phyloP scores from a whole-genome alignment of 306 rosid species.

The Vicia faba region DNA sequence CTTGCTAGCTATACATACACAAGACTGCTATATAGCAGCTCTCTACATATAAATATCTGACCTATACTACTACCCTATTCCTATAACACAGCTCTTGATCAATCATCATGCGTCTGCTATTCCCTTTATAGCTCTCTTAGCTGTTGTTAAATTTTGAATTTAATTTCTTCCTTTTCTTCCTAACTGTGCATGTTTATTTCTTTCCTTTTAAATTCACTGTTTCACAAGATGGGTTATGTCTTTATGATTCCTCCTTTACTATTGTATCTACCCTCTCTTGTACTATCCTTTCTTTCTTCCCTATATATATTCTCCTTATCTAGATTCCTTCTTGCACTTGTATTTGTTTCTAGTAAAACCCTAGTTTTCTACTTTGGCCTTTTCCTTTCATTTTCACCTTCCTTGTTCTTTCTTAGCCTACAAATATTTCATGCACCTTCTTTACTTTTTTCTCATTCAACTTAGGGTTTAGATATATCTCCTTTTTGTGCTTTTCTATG shows the following conservation, averaged over 20 bases:
- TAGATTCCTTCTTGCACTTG: not conserved
- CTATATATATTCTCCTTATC: slow-evolving; percentile 1
- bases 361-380: not conserved
- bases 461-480: not conserved
- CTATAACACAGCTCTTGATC: slow-evolving; percentile 36
- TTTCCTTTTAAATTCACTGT: slow-evolving; percentile 44
- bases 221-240: slow-evolving; percentile 36
- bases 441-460: not conserved
- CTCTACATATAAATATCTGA: slow-evolving; percentile 42
- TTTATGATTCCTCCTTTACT: slow-evolving; percentile 20
- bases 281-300: not conserved
- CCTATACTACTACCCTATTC: slow-evolving; percentile 25
- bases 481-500: not conserved
- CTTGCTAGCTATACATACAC: slow-evolving; percentile 33
- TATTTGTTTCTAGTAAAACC: not conserved
- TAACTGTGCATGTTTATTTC: slow-evolving; percentile 26
- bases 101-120: slow-evolving; percentile 42
- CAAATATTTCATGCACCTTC: not conserved
- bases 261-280: slow-evolving; percentile 12
- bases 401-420: not conserved
- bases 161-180: slow-evolving; percentile 5
- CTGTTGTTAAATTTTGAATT: slow-evolving; percentile 33
- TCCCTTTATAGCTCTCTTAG: slow-evolving; percentile 48
- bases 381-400: not conserved
- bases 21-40: slow-evolving; percentile 8